These are phyloP conservation scores for Ceratocystis diversiconidia DNA, from an alignment of 2,329 filamentous ascomycete genomes.

Conservation along the genomic window DNA sequence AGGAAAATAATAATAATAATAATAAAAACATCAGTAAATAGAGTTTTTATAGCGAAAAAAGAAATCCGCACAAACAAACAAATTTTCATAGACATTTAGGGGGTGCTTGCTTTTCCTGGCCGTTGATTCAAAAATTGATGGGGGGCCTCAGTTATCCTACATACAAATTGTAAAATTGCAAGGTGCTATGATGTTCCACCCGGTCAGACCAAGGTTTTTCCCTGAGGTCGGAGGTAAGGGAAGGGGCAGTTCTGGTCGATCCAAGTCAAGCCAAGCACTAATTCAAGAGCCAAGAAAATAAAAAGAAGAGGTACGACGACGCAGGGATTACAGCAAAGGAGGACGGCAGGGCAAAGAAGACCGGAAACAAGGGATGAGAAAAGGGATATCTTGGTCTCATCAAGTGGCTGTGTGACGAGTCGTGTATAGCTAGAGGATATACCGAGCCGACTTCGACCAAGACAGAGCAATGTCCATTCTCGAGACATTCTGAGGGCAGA, in stretches of 20 bases:
- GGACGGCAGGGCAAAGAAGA: neutral
- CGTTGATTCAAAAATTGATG: neutral
- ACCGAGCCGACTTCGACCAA: neutral
- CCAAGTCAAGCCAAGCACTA: too few relatives aligned
- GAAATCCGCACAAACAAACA: neutral
- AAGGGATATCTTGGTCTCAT: neutral
- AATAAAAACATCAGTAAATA: too few relatives aligned
- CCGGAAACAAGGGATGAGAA: neutral
- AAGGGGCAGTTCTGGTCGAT: neutral
- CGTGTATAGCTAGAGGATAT: neutral
- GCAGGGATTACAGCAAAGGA: neutral
- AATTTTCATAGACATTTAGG: neutral
- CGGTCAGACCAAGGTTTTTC: neutral
- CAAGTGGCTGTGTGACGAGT: neutral
- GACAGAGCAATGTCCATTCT: neutral
- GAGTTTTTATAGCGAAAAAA: too few relatives aligned
- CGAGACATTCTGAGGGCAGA: neutral
- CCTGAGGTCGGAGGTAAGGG: neutral
- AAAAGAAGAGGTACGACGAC: neutral
- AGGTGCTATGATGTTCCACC: constrained; percentile 1
- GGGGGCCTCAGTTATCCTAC: neutral
- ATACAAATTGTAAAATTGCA: neutral
- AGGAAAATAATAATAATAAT: neutral
- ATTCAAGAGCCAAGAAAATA: neutral
- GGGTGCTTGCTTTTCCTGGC: neutral